Base-by-base conservation (phyloP, 2,329 filamentous ascomycete genomes). In the Trichophyton mentagrophytes region DNA sequence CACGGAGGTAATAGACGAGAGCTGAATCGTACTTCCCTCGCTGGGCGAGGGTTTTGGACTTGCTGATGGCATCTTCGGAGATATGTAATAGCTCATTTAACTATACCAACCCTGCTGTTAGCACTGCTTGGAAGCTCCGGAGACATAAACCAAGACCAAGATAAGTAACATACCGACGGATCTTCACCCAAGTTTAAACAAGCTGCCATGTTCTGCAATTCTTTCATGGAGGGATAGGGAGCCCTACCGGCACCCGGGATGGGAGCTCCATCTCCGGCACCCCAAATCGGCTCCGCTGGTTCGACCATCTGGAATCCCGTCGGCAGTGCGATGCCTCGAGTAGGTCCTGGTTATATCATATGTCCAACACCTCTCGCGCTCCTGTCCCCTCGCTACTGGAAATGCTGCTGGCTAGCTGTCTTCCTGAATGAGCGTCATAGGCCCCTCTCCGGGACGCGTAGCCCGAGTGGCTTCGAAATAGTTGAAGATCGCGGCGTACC, bases 1-100 rank as follows among this genome's bases (percentile, higher is more conserved):
- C 89, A 64, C 86, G 83, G 61, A 97, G 81, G 69, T 92, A 97
- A 63, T 95, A 88, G 65, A 87, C 83, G 60, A 95, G 86, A 2
- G 91, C 91, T 42, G 84, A 73, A 69, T 93, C 90, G 3, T 85
- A 83, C 40, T 74, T 66, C 30, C 71, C 67, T 27, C 67, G 65
- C 44, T 74, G 69, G 27, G 68, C 64, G 60, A 72, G 67, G 20
- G 61, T 58, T 59, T 67, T 71, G 15, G 72, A 70, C 64, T 67
- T 68, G 27, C 70, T 66, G 44, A 75, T 69, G 36, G 73, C 70
- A 58, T 72, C 69, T 61, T 70, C 68, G n/a, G 74, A 72, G 15
- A 66, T 70, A 57, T 63, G 65, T 20, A 76, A 63, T 22, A 76
- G 66, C 36, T 69, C 60, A 60, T 66, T 67, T 46, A 76, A 65